These are phyloP conservation scores for Arthrocladium fulminans DNA, from an alignment of 2,329 filamentous ascomycete genomes.

Conservation along the genomic window DNA sequence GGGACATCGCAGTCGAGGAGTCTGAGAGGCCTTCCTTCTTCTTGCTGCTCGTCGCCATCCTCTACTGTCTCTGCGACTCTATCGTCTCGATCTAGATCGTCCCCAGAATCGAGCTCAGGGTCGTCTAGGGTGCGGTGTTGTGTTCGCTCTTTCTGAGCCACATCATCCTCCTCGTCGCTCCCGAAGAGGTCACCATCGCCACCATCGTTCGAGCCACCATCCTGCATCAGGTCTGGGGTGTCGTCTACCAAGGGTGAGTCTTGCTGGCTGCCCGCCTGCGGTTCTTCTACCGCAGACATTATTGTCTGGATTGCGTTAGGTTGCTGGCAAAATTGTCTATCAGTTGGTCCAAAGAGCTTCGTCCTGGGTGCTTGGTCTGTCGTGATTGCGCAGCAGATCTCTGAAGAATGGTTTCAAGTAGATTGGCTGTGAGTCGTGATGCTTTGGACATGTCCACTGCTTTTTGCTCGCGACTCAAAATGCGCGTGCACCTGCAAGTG, in stretches of 20 bases:
- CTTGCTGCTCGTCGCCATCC: conserved; percentile 33
- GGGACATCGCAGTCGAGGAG: conserved; percentile 31
- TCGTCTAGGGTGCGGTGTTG: conserved; percentile 47
- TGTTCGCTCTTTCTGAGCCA: conserved; percentile 8
- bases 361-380: no score
- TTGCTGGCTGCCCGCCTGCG: background rate
- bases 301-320: background rate
- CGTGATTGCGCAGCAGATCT: no score
- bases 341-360: background rate
- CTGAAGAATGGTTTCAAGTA: no score
- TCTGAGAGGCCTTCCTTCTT: conserved; percentile 38
- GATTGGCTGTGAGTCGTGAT: no score
- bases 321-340: background rate
- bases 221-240: conserved; percentile 7
- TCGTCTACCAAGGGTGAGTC: conserved; percentile 3
- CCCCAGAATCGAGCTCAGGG: conserved; percentile 54
- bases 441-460: no score
- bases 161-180: conserved; percentile 37
- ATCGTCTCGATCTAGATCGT: conserved; percentile 51
- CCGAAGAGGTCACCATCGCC: conserved; percentile 37
- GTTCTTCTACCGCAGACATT: conserved; percentile 20
- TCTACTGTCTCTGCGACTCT: conserved; percentile 40
- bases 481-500: background rate
- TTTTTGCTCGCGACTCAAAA: background rate
- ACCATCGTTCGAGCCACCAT: conserved; percentile 26